Conservation (phyloP, 768 basidiomycete species). For the Exsudoporus frostii region DNA sequence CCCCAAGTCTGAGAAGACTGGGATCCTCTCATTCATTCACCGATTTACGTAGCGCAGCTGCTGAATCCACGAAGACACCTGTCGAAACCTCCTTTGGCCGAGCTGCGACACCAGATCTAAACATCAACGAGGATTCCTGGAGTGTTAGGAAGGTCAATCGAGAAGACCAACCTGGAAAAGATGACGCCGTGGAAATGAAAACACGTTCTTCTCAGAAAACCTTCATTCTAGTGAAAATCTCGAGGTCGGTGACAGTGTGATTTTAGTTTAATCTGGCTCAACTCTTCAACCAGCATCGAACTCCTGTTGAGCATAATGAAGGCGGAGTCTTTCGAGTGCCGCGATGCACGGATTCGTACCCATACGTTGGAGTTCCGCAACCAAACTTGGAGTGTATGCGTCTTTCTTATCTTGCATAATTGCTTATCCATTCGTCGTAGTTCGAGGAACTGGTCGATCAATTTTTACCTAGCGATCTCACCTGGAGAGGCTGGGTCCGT, state of each 20-base stretch:
- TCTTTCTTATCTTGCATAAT: conserved; percentile 2
- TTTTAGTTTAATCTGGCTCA: conserved; percentile 18
- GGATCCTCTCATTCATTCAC: conserved; percentile 68
- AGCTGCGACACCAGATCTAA: conserved; percentile 15
- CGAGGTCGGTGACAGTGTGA: conserved; percentile 45
- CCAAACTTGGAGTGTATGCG: conserved; percentile 75
- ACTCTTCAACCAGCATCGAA: conserved; percentile 47
- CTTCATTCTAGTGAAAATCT: conserved; percentile 75
- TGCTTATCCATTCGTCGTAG: conserved; percentile 33
- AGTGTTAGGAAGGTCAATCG: conserved; percentile 16
- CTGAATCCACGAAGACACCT: conserved; percentile 29
- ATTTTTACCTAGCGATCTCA: conserved; percentile 74
- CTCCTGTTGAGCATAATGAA: conserved; percentile 76
- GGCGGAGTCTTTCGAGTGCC: conserved; percentile 81
- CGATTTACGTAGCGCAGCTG: conserved; percentile 52
- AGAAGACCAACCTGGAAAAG: conserved; percentile 28
- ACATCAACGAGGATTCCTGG: conserved; percentile 20
- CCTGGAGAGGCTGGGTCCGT: conserved; percentile 79
- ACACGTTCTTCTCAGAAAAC: conserved; percentile 78
- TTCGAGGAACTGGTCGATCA: conserved; percentile 79
- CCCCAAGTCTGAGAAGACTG: conserved; percentile 48
- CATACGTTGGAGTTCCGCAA: conserved; percentile 79
- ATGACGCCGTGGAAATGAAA: conserved; percentile 80
- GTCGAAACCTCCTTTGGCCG: conserved; percentile 8
- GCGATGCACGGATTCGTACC: conserved; percentile 75